Base-by-base conservation (phyloP, 192 early-diverging fungal species). In the Phycomyces nitens region DNA sequence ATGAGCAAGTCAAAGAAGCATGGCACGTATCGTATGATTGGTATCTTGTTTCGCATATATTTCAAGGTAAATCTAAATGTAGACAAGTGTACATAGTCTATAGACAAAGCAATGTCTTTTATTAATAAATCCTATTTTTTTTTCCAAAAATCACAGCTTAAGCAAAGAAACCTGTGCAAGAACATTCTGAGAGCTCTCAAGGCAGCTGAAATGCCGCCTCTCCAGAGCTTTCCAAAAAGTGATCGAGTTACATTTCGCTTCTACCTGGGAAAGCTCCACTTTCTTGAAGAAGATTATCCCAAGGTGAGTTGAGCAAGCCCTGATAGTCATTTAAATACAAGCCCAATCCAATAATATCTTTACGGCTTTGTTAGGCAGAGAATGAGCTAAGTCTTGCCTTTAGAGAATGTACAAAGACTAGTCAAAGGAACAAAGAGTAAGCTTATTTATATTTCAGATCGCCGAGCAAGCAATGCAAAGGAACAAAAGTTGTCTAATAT, bases 21-120 rank as follows among this genome's bases (percentile, higher is more conserved):
- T 93, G 97, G 97, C 8, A 93, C 91, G 4, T 99, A 94, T 73
- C 88, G 80, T 58, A 84, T 98, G 66, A 87, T 85, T 49, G 92
- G 90, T 56, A 75, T 97, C 0, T 74, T 98, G 9, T 94, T 99
- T 70, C 81, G 83, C 53, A 89, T 90, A 2, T 98, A 97, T 59
- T 90, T 94, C 65, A 84, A 86, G 72, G 92, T 93, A 76, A 62
- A 54, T 6, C 1, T 3, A 26, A 26, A 29, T 20, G 20, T 16
- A 1, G n/a, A 50, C 41, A 18, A 20, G 8, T 16, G 27, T 47
- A 24, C 21, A 56, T 23, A 51, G 14, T 20, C 27, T 42, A 2
- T 12, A n/a, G n/a, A n/a, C n/a, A n/a, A n/a, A n/a, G n/a, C n/a
- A n/a, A n/a, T n/a, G n/a, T n/a, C n/a, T n/a, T n/a, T n/a, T n/a